These are phyloP conservation scores for Suillus brevipes DNA, from an alignment of 768 basidiomycete genomes.

Conservation along the genomic window DNA sequence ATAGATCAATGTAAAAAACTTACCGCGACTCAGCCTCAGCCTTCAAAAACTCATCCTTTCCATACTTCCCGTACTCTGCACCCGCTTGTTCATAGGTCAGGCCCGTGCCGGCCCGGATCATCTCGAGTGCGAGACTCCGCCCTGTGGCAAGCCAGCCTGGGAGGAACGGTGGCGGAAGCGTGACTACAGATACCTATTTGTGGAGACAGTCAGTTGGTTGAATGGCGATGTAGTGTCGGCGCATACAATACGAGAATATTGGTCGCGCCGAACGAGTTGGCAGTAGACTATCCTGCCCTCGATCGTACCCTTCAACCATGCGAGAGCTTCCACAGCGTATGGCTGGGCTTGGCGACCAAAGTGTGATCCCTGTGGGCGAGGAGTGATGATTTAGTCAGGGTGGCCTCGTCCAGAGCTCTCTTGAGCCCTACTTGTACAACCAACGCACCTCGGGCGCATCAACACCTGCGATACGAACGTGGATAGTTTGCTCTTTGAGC, in stretches of 20 bases:
- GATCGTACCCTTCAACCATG: constrained; percentile 64
- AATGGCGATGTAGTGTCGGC: background rate
- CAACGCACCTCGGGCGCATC: constrained; percentile 87
- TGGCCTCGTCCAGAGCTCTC: background rate
- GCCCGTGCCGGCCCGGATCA: constrained; percentile 79
- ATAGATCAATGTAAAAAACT: constrained; percentile 19
- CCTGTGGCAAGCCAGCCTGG: constrained; percentile 45
- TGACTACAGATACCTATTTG: constrained; percentile 65
- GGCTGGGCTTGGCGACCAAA: constrained; percentile 83
- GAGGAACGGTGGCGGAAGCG: constrained; percentile 51
- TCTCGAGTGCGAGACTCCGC: constrained; percentile 58
- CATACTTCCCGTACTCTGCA: constrained; percentile 74
- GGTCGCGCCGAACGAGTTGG: constrained; percentile 75
- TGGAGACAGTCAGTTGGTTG: background rate
- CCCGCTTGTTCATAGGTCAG: constrained; percentile 75
- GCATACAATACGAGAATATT: constrained; percentile 80
- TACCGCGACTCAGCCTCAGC: constrained; percentile 71
- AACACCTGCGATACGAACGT: constrained; percentile 85
- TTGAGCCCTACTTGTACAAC: background rate
- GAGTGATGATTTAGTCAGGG: background rate
- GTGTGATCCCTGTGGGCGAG: constrained; percentile 76
- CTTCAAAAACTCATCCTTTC: constrained; percentile 61
- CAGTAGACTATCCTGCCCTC: constrained; percentile 64
- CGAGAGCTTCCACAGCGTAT: constrained; percentile 68
- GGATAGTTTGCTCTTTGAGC: constrained; percentile 78